These are phyloP conservation scores for Ustilago curta DNA, from an alignment of 1,284 basidiomycete genomes.

Conservation along the genomic window DNA sequence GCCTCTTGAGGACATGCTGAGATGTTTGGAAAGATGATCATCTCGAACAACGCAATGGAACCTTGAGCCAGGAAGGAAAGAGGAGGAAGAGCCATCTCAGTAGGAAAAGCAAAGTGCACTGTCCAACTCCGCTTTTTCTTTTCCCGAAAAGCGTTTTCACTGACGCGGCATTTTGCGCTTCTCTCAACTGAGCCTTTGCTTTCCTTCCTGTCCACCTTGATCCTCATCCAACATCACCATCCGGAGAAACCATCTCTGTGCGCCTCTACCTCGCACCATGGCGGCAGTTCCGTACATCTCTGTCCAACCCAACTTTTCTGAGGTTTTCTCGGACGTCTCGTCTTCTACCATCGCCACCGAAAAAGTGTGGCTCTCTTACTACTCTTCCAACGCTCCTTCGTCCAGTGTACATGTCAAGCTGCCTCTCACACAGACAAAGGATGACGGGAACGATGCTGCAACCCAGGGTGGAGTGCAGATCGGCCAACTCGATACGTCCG, in stretches of 20 bases:
- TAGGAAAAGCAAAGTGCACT: background rate
- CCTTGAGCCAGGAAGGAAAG: background rate
- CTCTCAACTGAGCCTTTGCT: conserved; percentile 3
- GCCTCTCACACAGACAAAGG: conserved; percentile 42
- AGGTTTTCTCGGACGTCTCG: conserved; percentile 75
- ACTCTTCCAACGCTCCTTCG: conserved; percentile 68
- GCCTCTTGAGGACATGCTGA: too few relatives aligned
- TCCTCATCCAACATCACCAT: background rate
- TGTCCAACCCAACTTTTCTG: conserved; percentile 76
- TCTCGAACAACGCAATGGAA: too few relatives aligned
- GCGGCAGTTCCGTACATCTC: conserved; percentile 71
- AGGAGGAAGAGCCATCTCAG: too few relatives aligned
- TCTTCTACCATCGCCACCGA: conserved; percentile 75
- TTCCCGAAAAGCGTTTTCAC: conserved; percentile 8
- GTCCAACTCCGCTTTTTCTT: conserved; percentile 18
- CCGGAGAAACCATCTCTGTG: too few relatives aligned
- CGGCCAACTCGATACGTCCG: conserved; percentile 25
- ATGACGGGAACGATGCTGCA: conserved; percentile 40
- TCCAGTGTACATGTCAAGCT: conserved; percentile 50
- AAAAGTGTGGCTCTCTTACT: conserved; percentile 80
- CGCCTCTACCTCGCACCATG: conserved; percentile 21
- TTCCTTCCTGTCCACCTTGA: background rate
- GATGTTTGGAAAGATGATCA: too few relatives aligned
- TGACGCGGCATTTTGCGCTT: conserved; percentile 2
- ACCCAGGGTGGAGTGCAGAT: conserved; percentile 56